Base-by-base conservation (phyloP, 768 basidiomycete genomes). In the Russula earlei region DNA sequence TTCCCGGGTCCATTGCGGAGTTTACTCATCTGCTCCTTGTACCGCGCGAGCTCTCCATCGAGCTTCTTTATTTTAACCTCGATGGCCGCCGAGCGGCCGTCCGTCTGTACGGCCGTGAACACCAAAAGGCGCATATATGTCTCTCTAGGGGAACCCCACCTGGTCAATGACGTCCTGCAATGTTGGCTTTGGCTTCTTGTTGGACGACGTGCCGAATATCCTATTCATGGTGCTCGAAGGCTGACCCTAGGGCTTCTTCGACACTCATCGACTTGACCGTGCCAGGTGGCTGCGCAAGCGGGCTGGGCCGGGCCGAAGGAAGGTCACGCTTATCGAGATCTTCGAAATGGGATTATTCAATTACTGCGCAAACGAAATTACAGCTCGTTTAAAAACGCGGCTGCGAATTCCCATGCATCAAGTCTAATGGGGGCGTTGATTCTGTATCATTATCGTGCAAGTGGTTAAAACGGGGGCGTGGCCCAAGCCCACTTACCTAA, bases 11-110 rank as follows among this genome's bases (percentile, higher is more conserved):
- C 96, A 62, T 84, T 86, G 22, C 91, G 77, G 67, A 99, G 75
- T 71, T 91, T 95, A 64, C 83, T 79, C 89, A 99, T 91, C 72
- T 98, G 96, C 52, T 94, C 91, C 70, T 93, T 92, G 75, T 96
- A 97, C 37, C 88, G 77, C 46, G 75, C 77, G 19, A 99, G 79
- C 67, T 99, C 96, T 5, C 85, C 94, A 65, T 98, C 94, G 27
- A 99, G 79, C 70, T 98, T 99, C 74, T 86, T 87, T 63, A 99
- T 75, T 75, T 98, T 99, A 68, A 97, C 94, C 69, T 99, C 93
- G 60, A 96, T 88, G 12, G 87, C 83, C 25, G 84, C 83, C 68
- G 91, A 78, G 51, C 94, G 83, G 0, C 80, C 69, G 68, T 97
- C 94, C 67, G 92, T 96, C 93, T 96, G 48, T 31, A 46, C 37